Percentiles rank a stretch among this genome's conserved stretches.
phyloP scores from a whole-genome alignment of 139 green algal species.

The Medakamo hakoo region DNA sequence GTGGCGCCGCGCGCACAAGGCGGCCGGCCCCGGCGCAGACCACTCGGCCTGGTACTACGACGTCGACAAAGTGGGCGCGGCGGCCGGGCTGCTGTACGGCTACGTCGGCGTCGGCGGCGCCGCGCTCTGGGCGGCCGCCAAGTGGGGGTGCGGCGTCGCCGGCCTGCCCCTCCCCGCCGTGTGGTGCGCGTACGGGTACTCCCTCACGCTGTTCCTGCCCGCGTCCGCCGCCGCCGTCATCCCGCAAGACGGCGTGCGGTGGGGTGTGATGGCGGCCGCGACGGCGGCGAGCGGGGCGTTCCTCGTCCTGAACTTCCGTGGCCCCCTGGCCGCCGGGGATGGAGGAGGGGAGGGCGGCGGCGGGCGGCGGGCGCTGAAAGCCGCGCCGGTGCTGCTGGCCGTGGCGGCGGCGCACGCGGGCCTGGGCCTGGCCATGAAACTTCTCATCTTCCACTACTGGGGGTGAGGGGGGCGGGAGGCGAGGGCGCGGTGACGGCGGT shows the following conservation, averaged over 20 bases:
- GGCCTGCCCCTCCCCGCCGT: slow-evolving; percentile 45
- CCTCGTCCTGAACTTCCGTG: slow-evolving; percentile 49
- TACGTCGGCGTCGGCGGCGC: slow-evolving; percentile 50
- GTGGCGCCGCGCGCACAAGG: slow-evolving; percentile 14
- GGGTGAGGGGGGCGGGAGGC: neutral
- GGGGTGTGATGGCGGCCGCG: slow-evolving; percentile 29
- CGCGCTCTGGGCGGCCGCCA: slow-evolving; percentile 32
- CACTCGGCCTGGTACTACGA: slow-evolving; percentile 24
- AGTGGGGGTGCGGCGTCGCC: slow-evolving; percentile 36
- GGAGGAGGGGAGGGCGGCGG: no score
- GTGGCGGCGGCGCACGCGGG: slow-evolving; percentile 36
- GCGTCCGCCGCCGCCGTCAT: slow-evolving; percentile 55
- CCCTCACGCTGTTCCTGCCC: slow-evolving; percentile 60
- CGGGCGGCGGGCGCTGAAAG: slow-evolving; percentile 31
- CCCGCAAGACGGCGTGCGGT: slow-evolving; percentile 41
- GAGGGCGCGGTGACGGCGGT: neutral
- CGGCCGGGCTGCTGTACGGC: slow-evolving; percentile 65
- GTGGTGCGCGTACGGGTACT: slow-evolving; percentile 70
- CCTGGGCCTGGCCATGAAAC: slow-evolving; percentile 53
- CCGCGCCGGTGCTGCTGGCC: slow-evolving; percentile 30
- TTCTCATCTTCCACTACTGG: slow-evolving; percentile 68
- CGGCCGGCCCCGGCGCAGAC: neutral
- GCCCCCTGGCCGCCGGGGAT: slow-evolving; percentile 35
- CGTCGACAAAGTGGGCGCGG: slow-evolving; percentile 38
- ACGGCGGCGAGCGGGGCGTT: slow-evolving; percentile 44